These are phyloP conservation scores for Groenewaldozyma sp. DNA, from an alignment of 1,139 yeast species.

Conservation along the genomic window DNA sequence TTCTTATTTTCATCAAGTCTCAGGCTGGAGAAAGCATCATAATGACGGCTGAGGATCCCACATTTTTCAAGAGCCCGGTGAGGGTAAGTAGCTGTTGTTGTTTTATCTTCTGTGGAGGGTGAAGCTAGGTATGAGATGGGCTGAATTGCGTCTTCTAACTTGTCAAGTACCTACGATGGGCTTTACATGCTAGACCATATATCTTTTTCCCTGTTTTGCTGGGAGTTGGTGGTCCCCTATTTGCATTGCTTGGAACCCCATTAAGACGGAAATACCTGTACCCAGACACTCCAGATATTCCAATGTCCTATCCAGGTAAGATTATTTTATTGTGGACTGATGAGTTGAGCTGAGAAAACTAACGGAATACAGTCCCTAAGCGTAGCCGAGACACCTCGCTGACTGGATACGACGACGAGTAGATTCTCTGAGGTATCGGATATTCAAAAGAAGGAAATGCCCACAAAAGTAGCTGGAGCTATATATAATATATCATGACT, in stretches of 20 bases:
- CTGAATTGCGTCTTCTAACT: background rate
- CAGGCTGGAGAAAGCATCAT: too few species aligned
- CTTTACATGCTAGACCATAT: conserved; percentile 74
- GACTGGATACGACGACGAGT: conserved; percentile 30
- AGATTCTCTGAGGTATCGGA: conserved; percentile 2
- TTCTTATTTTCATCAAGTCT: too few species aligned
- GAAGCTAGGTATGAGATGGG: too few species aligned
- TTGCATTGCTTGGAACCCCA: conserved; percentile 53
- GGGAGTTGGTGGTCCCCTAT: conserved; percentile 60
- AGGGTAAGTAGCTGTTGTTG: conserved; percentile 1
- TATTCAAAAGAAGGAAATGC: background rate
- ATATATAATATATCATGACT: background rate
- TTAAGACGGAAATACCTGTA: conserved; percentile 61
- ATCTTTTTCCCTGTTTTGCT: conserved; percentile 59
- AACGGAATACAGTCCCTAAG: conserved; percentile 27
- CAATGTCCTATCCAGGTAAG: conserved; percentile 52
- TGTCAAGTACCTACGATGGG: conserved; percentile 64
- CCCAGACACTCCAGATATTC: conserved; percentile 60
- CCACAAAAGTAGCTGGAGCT: too few species aligned
- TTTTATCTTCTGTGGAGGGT: too few species aligned
- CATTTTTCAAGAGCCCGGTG: conserved; percentile 1
- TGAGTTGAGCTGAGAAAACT: too few species aligned
- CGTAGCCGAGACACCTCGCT: conserved; percentile 25
- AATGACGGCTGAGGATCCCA: conserved; percentile 1
- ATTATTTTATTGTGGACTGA: background rate